Evolutionary conservation across 2,329 filamentous ascomycete species (phyloP), one percentile per base, ranked within the genome.

Genomic region (Alternaria ventricosa): DNA sequence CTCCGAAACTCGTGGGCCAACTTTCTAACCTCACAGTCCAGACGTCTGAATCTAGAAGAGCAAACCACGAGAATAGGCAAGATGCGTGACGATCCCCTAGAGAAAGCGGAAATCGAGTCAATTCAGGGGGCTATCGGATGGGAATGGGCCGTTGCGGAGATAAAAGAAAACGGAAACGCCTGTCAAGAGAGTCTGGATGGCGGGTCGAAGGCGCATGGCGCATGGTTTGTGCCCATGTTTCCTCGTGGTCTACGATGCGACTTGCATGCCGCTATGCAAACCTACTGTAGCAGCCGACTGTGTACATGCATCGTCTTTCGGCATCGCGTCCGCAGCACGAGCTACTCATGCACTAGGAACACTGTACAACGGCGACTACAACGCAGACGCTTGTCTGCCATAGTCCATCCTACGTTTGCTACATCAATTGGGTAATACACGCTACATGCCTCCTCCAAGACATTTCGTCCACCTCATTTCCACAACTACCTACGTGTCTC

Each of bases 401-500:
- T 41, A 15, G 36, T 41, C 36, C 36, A 49, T 55, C 25, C 25
- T 22, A 43, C 33, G 18, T 44, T 49, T 33, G 51, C 57, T 30
- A 30, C 57, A 53, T 20, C 27, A 11, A 50, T 28, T 30, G 46
- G 28, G 25, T 50, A 50, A 50, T 18, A 51, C 49, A 18, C 30
- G 49, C 49, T 20, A 33, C 27, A 18, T 45, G 22, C 20, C 25
- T 53, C 44, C 41, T 28, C 30, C 51, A 47, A 36, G 41, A 55
- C 55, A 50, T 22, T 47, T 25, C 47, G 46, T 36, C 15, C 20
- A 36, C 4, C n/a, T 54, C 46, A 60, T 62, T 43, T 55, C 51
- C 50, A 58, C 53, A 18, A 33, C 44, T 20, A 27, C 59, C 63
- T 66, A 66, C 66, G 55, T 63, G 60, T 64, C 59, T 57, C 47